Evolutionary conservation across 2,329 filamentous ascomycete species (phyloP), one percentile per base, ranked within the genome.

Genomic region (Chaetomiaceae sp.): DNA sequence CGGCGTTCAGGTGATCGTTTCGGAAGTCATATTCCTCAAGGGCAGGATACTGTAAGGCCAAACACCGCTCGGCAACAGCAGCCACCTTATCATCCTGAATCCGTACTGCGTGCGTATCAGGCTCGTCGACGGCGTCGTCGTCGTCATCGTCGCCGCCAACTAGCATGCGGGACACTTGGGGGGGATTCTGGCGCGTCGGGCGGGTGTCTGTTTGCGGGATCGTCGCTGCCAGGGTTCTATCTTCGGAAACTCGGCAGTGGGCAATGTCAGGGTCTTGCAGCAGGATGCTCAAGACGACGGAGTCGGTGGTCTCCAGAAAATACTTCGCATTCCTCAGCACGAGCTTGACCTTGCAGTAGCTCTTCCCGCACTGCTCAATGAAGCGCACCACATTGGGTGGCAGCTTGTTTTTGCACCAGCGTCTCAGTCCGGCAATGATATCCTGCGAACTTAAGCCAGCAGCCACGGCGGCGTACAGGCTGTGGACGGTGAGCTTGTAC

Each of bases 11-110:
- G 50, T 86, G 80, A 63, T 98, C 93, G 56, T 93, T 90, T 48
- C 89, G 79, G 66, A 97, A 98, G 64, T 98, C 93, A 65, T 98
- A 98, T 67, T 98, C 93, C 64, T 97, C 90, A 7, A 96, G 78
- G 8, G 95, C 83, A 3, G 93, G 93, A 52, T 88, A 85, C 20
- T 84, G 85, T 41, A 98, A 81, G 38, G 86, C 84, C 42, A 95
- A 78, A 61, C 93, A 97, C 49, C 88, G 84, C 65, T 93, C 89
- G 60, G 94, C 88, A 1, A 97, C 90, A 2, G 76, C 76, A 66
- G 95, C 88, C 34, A 96, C 89, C 36, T 83, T 81, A 51, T 81
- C 79, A 55, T 90, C 86, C 2, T 79, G 79, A 49, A 98, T 94
- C 60, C 97, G 86, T 59, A 98, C 97, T 1, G 90, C 86, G 63